phyloP scores from a whole-genome alignment of 75 land plant species.

The Pseudotsuga menziesii region DNA sequence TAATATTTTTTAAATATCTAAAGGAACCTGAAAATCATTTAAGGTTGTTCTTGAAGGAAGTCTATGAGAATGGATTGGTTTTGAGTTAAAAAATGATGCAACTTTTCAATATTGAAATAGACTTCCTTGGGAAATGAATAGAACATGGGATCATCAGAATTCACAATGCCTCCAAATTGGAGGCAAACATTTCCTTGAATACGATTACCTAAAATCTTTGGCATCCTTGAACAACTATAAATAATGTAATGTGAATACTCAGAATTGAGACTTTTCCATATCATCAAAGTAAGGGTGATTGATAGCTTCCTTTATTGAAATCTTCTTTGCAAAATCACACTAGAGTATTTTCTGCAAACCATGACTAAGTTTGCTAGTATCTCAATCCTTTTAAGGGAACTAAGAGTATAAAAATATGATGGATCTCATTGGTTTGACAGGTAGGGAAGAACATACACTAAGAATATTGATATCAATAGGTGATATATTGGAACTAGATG shows the following conservation, averaged over 20 bases:
- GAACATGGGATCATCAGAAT: too few relatives aligned
- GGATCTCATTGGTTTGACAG: neutral
- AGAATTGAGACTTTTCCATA: slow-evolving; percentile 73
- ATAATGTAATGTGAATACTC: slow-evolving; percentile 7
- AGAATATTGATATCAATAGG: slow-evolving; percentile 61
- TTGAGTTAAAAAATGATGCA: too few relatives aligned
- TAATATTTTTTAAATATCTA: too few relatives aligned
- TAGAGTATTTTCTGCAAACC: slow-evolving; percentile 60
- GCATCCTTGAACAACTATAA: neutral
- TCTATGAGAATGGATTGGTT: too few relatives aligned
- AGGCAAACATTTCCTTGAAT: neutral
- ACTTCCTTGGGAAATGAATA: too few relatives aligned
- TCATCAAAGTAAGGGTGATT: slow-evolving; percentile 72
- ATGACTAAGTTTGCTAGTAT: neutral
- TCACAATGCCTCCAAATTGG: neutral
- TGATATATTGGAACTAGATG: slow-evolving; percentile 65
- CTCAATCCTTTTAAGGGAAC: neutral
- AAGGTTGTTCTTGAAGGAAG: too few relatives aligned
- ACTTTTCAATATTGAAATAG: too few relatives aligned
- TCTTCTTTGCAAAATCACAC: slow-evolving; percentile 58
- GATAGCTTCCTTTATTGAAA: slow-evolving; percentile 71
- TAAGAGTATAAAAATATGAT: neutral
- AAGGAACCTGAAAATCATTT: too few relatives aligned
- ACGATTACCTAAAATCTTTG: neutral
- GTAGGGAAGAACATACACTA: slow-evolving; percentile 30